These are phyloP conservation scores for Yamadazyma atlantica DNA, from an alignment of 1,139 yeast species.

Conservation along the genomic window DNA sequence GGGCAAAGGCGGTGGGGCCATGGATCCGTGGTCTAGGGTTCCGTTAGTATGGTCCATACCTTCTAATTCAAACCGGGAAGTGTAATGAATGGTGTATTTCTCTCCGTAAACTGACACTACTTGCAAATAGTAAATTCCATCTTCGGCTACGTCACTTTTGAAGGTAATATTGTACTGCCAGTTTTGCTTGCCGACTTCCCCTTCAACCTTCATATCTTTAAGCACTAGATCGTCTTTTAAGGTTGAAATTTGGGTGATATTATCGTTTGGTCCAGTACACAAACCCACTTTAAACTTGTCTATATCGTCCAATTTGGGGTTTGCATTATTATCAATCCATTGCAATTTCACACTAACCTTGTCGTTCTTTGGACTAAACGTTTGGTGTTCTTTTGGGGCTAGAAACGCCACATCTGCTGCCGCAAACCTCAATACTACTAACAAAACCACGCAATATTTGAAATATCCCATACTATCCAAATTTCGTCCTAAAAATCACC, in stretches of 20 bases:
- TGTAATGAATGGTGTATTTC: conserved; percentile 23
- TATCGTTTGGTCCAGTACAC: conserved; percentile 14
- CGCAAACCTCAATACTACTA: neutral
- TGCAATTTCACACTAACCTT: conserved; percentile 6
- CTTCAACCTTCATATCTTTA: conserved; percentile 4
- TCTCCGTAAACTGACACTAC: conserved; percentile 7
- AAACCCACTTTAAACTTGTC: conserved; percentile 9
- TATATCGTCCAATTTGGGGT: conserved; percentile 8
- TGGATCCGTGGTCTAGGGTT: no score
- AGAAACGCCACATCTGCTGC: conserved; percentile 8
- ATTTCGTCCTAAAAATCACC: neutral
- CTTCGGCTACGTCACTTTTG: conserved; percentile 4
- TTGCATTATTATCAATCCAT: conserved; percentile 11
- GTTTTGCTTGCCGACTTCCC: conserved; percentile 2
- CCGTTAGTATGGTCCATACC: conserved; percentile 19
- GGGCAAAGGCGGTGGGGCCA: no score
- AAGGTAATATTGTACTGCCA: conserved; percentile 8
- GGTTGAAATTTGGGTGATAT: conserved; percentile 8
- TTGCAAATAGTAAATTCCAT: conserved; percentile 17
- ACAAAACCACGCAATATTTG: neutral
- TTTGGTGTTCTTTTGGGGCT: conserved; percentile 6
- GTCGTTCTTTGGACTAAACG: conserved; percentile 3
- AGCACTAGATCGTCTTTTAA: conserved; percentile 1
- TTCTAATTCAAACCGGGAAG: conserved; percentile 25
- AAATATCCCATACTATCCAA: no score